Base-by-base conservation (phyloP, 345 rosid genomes). In the Xanthoceras sorbifolium region DNA sequence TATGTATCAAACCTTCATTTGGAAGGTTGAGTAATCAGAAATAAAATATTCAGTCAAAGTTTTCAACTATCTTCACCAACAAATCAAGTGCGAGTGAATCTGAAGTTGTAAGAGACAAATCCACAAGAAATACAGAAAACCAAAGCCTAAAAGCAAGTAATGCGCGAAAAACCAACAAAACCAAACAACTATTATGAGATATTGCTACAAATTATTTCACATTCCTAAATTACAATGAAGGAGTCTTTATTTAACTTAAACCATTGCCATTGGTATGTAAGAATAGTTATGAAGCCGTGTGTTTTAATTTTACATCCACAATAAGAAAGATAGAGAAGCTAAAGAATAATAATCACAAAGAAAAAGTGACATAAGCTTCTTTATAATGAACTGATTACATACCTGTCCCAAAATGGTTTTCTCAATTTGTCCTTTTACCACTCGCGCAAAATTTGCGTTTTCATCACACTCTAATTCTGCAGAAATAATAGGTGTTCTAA, bases 381-480 rank as follows among this genome's bases (percentile, higher is more conserved):
- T 34, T 60, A 59, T 52, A 28, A 69, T 28, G 25, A 18, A 69
- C 23, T 20, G 52, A 50, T 29, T 28, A 63, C 63, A 61, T 84
- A 95, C 99, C 99, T 95, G 99, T 77, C 97, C 97, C 76, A 95
- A 73, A 82, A 85, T 75, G 28, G 99, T 90, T 83, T 90, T 95
- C 70, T 93, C 94, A 64, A 91, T 89, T 69, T 92, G 89, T 66
- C 93, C 89, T 89, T 80, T 91, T 64, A 89, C 88, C 86, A 88
- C 78, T 76, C 89, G 86, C 25, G 98, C 99, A 76, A 84, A 82
- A 74, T 82, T 87, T 84, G 73, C 84, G 66, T 85, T 86, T 64
- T 72, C 81, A 80, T 85, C 86, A 77, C 77, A 64, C 77, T 93
- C 94, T 72, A 95, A 93, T 66, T 89, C 90, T 62, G 96, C 94